A percentile compares a stretch with the other conserved stretches of the same genome.
Conservation (phyloP, 495 filamentous ascomycete genomes). For the Tuber melanosporum region DNA sequence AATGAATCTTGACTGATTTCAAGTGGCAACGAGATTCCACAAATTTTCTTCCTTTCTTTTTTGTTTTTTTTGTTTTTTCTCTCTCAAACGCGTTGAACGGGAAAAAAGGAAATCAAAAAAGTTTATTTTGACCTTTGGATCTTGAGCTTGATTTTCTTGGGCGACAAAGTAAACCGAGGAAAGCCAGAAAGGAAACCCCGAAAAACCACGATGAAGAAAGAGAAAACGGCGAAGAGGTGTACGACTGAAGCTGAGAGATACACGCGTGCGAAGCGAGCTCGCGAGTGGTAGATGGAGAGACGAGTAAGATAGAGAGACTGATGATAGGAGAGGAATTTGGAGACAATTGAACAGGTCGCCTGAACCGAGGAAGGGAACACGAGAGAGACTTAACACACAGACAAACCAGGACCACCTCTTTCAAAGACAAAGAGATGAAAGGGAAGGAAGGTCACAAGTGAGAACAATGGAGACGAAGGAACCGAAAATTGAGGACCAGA, state of each 20-base stretch:
- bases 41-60: slow-evolving; percentile 27
- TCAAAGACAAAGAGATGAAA: slow-evolving; percentile 39
- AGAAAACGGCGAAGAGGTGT: slow-evolving; percentile 32
- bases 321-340: slow-evolving; percentile 21
- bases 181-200: slow-evolving; percentile 38
- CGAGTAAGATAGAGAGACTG: slow-evolving; percentile 21
- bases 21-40: slow-evolving; percentile 26
- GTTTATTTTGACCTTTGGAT: slow-evolving; percentile 29
- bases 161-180: slow-evolving; percentile 38
- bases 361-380: slow-evolving; percentile 32
- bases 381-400: slow-evolving; percentile 20
- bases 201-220: slow-evolving; percentile 36
- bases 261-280: slow-evolving; percentile 33
- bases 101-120: slow-evolving; percentile 35
- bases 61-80: slow-evolving; percentile 15
- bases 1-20: slow-evolving; percentile 36
- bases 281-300: slow-evolving; percentile 23
- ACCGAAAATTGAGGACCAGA: slow-evolving; percentile 33
- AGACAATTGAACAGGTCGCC: slow-evolving; percentile 36
- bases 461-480: slow-evolving; percentile 10
- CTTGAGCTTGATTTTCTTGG: slow-evolving; percentile 15
- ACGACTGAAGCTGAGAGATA: slow-evolving; percentile 31
- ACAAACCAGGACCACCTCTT: slow-evolving; percentile 37
- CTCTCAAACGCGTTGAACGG: slow-evolving; percentile 2
- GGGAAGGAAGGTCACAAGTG: slow-evolving; percentile 33